Evolutionary conservation across 441 rosid genomes (phyloP).

Genomic region (Populus hybrid): DNA sequence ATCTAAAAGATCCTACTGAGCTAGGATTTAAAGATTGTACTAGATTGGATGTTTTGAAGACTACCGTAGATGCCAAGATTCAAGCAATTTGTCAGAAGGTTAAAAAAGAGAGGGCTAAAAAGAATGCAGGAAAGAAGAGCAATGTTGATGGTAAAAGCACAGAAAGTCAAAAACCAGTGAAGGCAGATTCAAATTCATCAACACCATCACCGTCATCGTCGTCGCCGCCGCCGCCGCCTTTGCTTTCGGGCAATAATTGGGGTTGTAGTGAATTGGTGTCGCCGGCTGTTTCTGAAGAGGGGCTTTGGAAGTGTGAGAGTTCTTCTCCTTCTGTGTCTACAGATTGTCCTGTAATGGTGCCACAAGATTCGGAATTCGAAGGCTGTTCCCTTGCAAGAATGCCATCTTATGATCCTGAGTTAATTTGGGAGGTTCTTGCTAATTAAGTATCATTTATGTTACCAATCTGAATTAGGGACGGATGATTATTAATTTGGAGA

Average conservation of each 20-base stretch:
- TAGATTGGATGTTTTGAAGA: slow-evolving; percentile 56
- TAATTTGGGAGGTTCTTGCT: slow-evolving; percentile 92
- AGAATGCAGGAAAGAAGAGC: slow-evolving; percentile 37
- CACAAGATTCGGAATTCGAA: slow-evolving; percentile 40
- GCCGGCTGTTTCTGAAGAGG: slow-evolving; percentile 40
- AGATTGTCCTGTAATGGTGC: slow-evolving; percentile 24
- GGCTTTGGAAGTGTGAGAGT: slow-evolving; percentile 46
- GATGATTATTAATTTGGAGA: neutral
- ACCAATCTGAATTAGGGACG: neutral
- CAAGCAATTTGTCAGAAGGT: slow-evolving; percentile 82
- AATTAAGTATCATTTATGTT: slow-evolving; percentile 31
- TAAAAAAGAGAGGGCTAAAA: slow-evolving; percentile 58
- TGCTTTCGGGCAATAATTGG: slow-evolving; percentile 40
- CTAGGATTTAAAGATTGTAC: slow-evolving; percentile 53
- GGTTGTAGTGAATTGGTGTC: slow-evolving; percentile 37
- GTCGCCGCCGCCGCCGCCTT: slow-evolving; percentile 27
- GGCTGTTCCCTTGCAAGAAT: slow-evolving; percentile 69
- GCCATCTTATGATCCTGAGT: slow-evolving; percentile 92
- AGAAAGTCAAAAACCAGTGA: slow-evolving; percentile 18
- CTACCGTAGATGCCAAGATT: slow-evolving; percentile 77
- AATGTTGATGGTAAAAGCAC: neutral
- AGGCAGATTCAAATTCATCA: slow-evolving; percentile 29
- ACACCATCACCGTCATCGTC: slow-evolving; percentile 16
- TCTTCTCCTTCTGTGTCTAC: slow-evolving; percentile 44
- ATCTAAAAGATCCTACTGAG: slow-evolving; percentile 58